Percentiles rank a stretch among this genome's conserved stretches.
Conservation (phyloP, 1,284 basidiomycete species). For the Phlebopus sp. region DNA sequence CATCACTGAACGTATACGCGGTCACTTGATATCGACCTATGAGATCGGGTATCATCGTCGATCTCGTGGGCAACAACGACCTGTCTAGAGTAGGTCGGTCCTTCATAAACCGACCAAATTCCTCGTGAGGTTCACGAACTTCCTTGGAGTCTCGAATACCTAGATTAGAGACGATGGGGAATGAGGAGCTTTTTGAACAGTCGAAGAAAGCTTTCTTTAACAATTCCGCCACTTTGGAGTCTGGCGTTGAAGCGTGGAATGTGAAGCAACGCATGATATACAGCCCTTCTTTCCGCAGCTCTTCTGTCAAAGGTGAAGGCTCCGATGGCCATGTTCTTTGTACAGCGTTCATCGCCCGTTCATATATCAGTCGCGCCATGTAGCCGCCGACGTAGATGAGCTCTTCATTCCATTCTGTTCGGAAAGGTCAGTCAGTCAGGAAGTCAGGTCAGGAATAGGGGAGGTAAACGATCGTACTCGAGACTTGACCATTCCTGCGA, state of each 20-base stretch:
- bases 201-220: constrained; percentile 83
- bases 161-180: constrained; percentile 76
- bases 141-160: constrained; percentile 73
- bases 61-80: constrained; percentile 46
- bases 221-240: constrained; percentile 67
- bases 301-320: constrained; percentile 32
- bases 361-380: constrained; percentile 82
- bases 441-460: background rate
- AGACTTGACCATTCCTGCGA: constrained; percentile 69
- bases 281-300: constrained; percentile 59
- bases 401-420: constrained; percentile 81
- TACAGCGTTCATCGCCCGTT: constrained; percentile 71
- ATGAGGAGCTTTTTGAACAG: constrained; percentile 43
- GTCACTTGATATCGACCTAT: constrained; percentile 65
- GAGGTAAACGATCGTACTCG: constrained; percentile 43
- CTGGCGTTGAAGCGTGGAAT: constrained; percentile 81
- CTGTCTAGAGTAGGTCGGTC: constrained; percentile 75
- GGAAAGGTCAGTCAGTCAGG: background rate
- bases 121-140: constrained; percentile 73
- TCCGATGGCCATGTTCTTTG: constrained; percentile 43
- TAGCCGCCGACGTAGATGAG: constrained; percentile 80
- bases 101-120: constrained; percentile 75
- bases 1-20: constrained; percentile 77
- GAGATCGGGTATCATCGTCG: constrained; percentile 60
- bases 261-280: constrained; percentile 88